Evolutionary conservation across 2,329 filamentous ascomycete species (phyloP), one percentile per base, ranked within the genome.

Genomic region (Colletotrichum cereale): DNA sequence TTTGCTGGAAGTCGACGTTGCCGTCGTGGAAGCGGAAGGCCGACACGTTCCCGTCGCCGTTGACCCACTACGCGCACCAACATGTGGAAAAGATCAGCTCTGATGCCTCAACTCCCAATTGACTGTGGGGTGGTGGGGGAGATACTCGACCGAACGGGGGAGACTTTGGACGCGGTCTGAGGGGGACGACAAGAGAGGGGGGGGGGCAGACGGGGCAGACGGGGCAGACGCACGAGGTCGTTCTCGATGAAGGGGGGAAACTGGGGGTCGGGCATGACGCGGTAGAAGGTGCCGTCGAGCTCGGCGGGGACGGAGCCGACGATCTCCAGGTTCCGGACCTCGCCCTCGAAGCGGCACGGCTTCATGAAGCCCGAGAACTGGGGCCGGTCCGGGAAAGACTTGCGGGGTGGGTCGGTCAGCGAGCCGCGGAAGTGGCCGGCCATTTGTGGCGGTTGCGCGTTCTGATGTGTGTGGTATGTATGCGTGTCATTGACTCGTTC

Each of bases 251-350:
- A 73, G 0, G 80, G 82, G 0, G 81, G 78, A 0, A 79, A 73
- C 1, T 80, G 79, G 0, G 82, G 83, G 67, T 86, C 84, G 1
- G 79, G 77, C 81, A 85, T 85, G 3, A 85, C 79, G 77, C 75
- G 78, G 63, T 66, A 74, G 34, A 78, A 78, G 0, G 75, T 75
- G 3, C 77, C 77, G n/a, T 77, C 73, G 11, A 78, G 74, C 29
- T 65, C 73, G 1, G 68, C 1, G 0, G 76, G 77, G 2, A 78
- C 71, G 5, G 75, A 44, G 1, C 77, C 77, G 2, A 72, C 57
- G 14, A 78, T 73, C 0, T 75, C 70, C 14, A 73, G 65, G 38
- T 75, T 67, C 4, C 62, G 63, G 24, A 72, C 62, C 61, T 74
- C 74, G 24, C 65, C 67, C 57, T 74, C 71, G 53, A 71, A 71